Evolutionary conservation across 805 yeast genomes (phyloP).

Genomic region (Saccharomycopsis capsularis): DNA sequence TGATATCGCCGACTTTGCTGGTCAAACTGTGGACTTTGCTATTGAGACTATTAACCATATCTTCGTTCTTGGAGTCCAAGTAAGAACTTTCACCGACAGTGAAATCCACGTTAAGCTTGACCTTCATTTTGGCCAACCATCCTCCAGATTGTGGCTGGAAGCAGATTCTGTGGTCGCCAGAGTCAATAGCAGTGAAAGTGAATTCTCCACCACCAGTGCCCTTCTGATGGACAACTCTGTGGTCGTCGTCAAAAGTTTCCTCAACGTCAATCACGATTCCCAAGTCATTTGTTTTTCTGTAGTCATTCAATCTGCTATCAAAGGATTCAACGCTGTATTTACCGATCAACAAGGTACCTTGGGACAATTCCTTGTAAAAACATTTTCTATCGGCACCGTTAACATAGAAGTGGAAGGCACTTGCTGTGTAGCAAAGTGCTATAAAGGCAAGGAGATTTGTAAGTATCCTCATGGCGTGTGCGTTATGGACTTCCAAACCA

Average conservation of each 20-base stretch:
- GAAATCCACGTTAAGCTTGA: slow-evolving; percentile 56
- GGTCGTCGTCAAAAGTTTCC: slow-evolving; percentile 71
- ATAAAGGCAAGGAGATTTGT: slow-evolving; percentile 4
- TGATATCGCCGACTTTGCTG: slow-evolving; percentile 51
- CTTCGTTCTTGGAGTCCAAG: slow-evolving; percentile 62
- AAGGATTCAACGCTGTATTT: slow-evolving; percentile 41
- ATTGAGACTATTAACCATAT: slow-evolving; percentile 49
- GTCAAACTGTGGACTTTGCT: slow-evolving; percentile 49
- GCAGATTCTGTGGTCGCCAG: slow-evolving; percentile 77
- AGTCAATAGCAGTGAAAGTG: slow-evolving; percentile 63
- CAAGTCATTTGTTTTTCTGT: slow-evolving; percentile 31
- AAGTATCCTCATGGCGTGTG: slow-evolving; percentile 3
- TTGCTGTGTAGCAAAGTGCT: slow-evolving; percentile 19
- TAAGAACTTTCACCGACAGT: slow-evolving; percentile 58
- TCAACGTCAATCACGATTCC: slow-evolving; percentile 41
- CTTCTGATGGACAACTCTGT: slow-evolving; percentile 65
- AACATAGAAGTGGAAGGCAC: slow-evolving; percentile 45
- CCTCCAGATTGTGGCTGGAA: slow-evolving; percentile 46
- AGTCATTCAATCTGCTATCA: slow-evolving; percentile 33
- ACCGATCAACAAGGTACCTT: slow-evolving; percentile 44
- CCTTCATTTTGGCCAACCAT: slow-evolving; percentile 54
- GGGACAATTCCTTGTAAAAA: slow-evolving; percentile 48
- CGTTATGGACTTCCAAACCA: too few species aligned
- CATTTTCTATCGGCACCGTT: slow-evolving; percentile 47
- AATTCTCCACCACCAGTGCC: slow-evolving; percentile 60